These are phyloP conservation scores for Penicillium turbatum DNA, from an alignment of 495 filamentous ascomycete species.

Conservation along the genomic window DNA sequence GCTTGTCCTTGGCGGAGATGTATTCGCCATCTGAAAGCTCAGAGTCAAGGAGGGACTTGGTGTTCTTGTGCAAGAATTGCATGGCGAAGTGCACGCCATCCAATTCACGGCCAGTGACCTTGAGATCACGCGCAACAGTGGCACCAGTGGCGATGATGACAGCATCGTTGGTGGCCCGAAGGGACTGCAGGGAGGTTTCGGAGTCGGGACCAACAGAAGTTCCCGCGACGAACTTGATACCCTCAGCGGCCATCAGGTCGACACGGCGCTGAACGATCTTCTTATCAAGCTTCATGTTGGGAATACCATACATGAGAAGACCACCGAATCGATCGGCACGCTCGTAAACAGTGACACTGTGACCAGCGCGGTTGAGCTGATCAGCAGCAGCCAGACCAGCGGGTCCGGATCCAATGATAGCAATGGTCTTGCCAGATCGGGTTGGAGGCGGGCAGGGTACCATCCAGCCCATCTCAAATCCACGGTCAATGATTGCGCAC, in stretches of 20 bases:
- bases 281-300: slow-evolving; percentile 99
- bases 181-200: slow-evolving; percentile 63
- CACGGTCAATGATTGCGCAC: slow-evolving; percentile 98
- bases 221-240: slow-evolving; percentile 75
- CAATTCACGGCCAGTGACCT: slow-evolving; percentile 85
- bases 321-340: slow-evolving; percentile 90
- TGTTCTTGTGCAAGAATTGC: slow-evolving; percentile 98
- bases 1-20: slow-evolving; percentile 94
- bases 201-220: slow-evolving; percentile 74
- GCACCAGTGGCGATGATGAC: slow-evolving; percentile 96
- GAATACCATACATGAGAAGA: slow-evolving; percentile 97
- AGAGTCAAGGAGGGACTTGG: slow-evolving; percentile 96
- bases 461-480: slow-evolving; percentile 99
- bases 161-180: slow-evolving; percentile 75
- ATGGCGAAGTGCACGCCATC: slow-evolving; percentile 97
- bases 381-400: slow-evolving; percentile 90
- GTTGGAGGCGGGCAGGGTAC: slow-evolving; percentile 72
- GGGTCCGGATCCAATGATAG: slow-evolving; percentile 92
- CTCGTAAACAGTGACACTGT: slow-evolving; percentile 92
- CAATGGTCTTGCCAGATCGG: slow-evolving; percentile 86
- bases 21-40: slow-evolving; percentile 80
- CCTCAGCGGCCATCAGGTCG: slow-evolving; percentile 93
- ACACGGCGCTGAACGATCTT: slow-evolving; percentile 93
- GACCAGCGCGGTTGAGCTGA: slow-evolving; percentile 92
- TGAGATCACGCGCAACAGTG: slow-evolving; percentile 93